phyloP scores from a whole-genome alignment of 495 filamentous ascomycete genomes.

The Friedmanniomyces simplex region DNA sequence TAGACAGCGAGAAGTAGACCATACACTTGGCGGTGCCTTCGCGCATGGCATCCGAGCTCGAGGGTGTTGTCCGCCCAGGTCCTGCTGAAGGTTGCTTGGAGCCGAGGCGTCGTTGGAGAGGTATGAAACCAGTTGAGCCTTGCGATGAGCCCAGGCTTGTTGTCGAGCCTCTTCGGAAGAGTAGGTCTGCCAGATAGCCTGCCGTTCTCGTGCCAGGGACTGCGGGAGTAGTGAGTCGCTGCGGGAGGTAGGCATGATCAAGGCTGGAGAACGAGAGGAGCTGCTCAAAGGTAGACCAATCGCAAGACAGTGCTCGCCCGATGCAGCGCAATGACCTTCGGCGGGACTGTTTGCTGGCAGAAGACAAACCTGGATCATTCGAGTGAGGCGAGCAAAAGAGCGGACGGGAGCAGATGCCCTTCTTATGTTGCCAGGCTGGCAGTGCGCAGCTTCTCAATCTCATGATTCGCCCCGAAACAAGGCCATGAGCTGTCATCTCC shows the following conservation, averaged over 20 bases:
- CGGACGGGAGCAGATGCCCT: not conserved
- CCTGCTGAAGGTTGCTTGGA: not conserved
- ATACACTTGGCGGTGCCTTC: not conserved
- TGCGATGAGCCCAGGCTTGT: conserved; percentile 16
- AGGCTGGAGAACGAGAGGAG: not conserved
- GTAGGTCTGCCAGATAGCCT: conserved; percentile 11
- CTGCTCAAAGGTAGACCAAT: not conserved
- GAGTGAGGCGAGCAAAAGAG: conserved; percentile 11
- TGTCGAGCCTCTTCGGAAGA: conserved; percentile 11
- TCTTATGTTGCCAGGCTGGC: not conserved
- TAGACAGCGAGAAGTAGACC: not conserved
- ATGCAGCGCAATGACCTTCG: not conserved
- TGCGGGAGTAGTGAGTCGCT: conserved; percentile 5
- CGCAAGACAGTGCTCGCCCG: not conserved
- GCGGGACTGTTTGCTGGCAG: conserved; percentile 5
- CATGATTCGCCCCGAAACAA: not conserved
- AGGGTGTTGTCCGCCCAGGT: too few species aligned
- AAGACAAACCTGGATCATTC: not conserved
- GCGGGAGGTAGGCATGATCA: not conserved
- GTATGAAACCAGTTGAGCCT: conserved; percentile 6
- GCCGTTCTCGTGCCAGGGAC: conserved; percentile 7
- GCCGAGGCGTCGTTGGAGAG: not conserved
- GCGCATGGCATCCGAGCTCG: not conserved
- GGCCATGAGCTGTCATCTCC: conserved; percentile 1
- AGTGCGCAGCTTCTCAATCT: not conserved